These are phyloP conservation scores for Stenocarpella maydis DNA, from an alignment of 2,329 filamentous ascomycete genomes.

Conservation along the genomic window DNA sequence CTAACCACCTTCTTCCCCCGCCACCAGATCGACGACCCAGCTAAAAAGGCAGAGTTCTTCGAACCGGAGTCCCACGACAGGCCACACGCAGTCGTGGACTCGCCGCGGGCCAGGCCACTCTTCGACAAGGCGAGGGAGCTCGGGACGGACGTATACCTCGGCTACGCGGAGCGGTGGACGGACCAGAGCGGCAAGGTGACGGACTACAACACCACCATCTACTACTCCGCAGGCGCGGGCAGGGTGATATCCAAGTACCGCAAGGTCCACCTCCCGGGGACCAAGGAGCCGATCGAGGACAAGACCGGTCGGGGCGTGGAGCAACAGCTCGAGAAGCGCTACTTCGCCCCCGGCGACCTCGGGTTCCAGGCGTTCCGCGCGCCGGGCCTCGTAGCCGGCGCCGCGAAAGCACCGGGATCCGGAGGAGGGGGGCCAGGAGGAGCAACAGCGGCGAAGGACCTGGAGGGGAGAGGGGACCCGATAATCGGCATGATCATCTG, in stretches of 20 bases:
- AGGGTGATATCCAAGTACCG: conserved; percentile 59
- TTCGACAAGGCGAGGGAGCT: conserved; percentile 57
- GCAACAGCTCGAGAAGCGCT: conserved; percentile 64
- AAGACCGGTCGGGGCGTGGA: conserved; percentile 53
- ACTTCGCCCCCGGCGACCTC: conserved; percentile 59
- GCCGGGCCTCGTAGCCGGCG: conserved; percentile 49
- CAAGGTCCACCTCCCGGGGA: conserved; percentile 63
- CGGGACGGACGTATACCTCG: conserved; percentile 59
- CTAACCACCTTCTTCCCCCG: conserved; percentile 66
- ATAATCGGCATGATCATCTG: conserved; percentile 65
- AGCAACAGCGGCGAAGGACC: background rate
- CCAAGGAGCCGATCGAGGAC: conserved; percentile 54
- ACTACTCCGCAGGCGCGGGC: conserved; percentile 54
- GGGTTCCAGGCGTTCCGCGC: conserved; percentile 62
- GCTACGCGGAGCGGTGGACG: conserved; percentile 58
- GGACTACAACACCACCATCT: conserved; percentile 63
- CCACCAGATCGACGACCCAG: conserved; percentile 54
- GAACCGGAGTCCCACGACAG: conserved; percentile 52
- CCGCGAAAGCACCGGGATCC: conserved; percentile 19
- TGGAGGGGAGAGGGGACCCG: conserved; percentile 55
- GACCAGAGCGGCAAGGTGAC: conserved; percentile 47
- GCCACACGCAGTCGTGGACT: conserved; percentile 46
- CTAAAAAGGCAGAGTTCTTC: conserved; percentile 58
- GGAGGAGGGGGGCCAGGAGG: conserved; percentile 38
- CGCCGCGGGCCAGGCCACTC: conserved; percentile 55